Base-by-base conservation (phyloP, 352 stramenopile genomes). In the Pythium angustatum region DNA sequence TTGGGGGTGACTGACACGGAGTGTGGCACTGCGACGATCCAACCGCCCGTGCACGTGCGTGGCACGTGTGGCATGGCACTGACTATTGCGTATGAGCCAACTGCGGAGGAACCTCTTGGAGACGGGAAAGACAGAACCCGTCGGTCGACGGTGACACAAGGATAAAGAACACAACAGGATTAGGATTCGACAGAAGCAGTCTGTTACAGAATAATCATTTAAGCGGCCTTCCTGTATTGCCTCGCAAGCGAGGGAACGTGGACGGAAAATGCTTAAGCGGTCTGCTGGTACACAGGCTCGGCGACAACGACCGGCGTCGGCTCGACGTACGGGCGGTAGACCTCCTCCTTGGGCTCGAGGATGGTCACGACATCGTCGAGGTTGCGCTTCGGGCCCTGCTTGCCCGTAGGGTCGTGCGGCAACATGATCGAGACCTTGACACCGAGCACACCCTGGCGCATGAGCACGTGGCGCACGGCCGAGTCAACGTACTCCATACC, bases 401-500 rank as follows among this genome's bases (percentile, higher is more conserved):
- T 97, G 72, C 95, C 98, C 60, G 92, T 97, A 19, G 97, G 97
- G 90, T 99, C 98, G 71, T 99, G 96, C 52, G 97, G 97, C 49
- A 99, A 83, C 96, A 99, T 99, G 84, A 99, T 99, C 58, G 83
- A 94, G 51, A 99, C 98, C 83, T 98, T 99, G 72, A 99, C 97
- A 78, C 98, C 98, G 71, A 99, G 93, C 67, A 99, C 96, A 77
- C 98, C 98, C 87, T 99, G 98, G 77, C 97, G 91, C 97, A 99
- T 99, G 43, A 99, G 80, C 44, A 99, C 97, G 92, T 99, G 97
- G 76, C 97, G 93, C 60, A 99, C 96, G 54, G 97, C 98, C 67
- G 85, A 92, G 87, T 99, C 97, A 59, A 99, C 98, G 91, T 99
- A 99, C 64, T 99, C 97, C 69, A 91, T 79, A 75, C 93, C 96